Conservation (phyloP, 805 yeast genomes). For the Kodamaea jinghongensis region DNA sequence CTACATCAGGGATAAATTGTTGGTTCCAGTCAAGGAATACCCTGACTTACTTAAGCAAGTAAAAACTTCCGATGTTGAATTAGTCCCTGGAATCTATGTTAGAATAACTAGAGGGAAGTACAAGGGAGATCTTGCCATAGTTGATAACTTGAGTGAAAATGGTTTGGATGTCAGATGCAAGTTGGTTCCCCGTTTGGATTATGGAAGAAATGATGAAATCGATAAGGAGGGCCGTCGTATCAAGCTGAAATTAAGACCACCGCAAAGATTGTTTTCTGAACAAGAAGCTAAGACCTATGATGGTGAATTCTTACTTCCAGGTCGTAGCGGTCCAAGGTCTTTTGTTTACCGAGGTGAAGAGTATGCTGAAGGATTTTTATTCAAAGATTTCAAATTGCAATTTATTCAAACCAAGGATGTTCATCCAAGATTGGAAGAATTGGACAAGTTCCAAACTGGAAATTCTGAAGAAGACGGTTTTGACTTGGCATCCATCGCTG, state of each 20-base stretch:
- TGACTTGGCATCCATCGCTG: conserved; percentile 83
- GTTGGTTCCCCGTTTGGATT: conserved; percentile 90
- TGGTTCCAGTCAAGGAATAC: conserved; percentile 94
- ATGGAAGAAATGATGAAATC: conserved; percentile 62
- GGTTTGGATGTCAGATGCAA: conserved; percentile 94
- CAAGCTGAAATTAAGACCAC: conserved; percentile 70
- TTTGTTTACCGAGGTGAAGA: conserved; percentile 84
- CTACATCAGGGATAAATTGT: conserved; percentile 65
- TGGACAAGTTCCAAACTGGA: conserved; percentile 74
- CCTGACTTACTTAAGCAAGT: conserved; percentile 90
- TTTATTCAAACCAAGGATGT: conserved; percentile 78
- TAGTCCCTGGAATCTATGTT: conserved; percentile 90
- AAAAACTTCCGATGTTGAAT: conserved; percentile 80
- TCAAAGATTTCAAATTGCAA: conserved; percentile 81
- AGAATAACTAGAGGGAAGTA: conserved; percentile 88
- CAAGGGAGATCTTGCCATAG: conserved; percentile 89
- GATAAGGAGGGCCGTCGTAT: conserved; percentile 45
- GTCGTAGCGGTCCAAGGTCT: conserved; percentile 51
- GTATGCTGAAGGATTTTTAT: conserved; percentile 82
- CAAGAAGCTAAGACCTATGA: conserved; percentile 87
- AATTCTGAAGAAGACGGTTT: conserved; percentile 77
- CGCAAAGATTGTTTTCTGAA: conserved; percentile 82
- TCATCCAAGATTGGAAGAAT: conserved; percentile 84
- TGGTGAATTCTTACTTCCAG: conserved; percentile 65
- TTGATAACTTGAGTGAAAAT: conserved; percentile 89